A percentile compares a stretch with the other conserved stretches of the same genome.
Evolutionary conservation across 345 rosid genomes (phyloP).

Genomic region (Rhodamnia argentea): DNA sequence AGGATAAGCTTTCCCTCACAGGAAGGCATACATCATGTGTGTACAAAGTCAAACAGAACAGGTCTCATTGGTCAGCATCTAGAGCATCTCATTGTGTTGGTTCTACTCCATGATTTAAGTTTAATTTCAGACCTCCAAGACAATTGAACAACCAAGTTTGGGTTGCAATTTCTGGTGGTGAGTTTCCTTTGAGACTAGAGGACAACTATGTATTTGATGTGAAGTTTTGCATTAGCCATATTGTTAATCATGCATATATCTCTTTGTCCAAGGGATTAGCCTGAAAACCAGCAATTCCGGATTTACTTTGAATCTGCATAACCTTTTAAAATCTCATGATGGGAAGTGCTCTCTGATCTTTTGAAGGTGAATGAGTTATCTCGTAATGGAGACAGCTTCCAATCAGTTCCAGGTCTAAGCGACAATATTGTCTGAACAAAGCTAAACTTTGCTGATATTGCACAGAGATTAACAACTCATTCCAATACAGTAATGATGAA

Average conservation of each 20-base stretch:
- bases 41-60: not conserved
- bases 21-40: not conserved
- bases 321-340: not conserved
- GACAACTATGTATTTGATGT: not conserved
- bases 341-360: fast-evolving
- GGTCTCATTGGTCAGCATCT: not conserved
- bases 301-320: not conserved
- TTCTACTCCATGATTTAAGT: not conserved
- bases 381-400: not conserved
- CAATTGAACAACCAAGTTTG: not conserved
- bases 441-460: not conserved
- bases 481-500: not conserved
- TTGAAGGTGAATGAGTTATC: not conserved
- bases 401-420: not conserved
- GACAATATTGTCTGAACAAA: not conserved
- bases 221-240: not conserved
- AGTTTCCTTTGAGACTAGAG: too few species aligned
- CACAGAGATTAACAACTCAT: not conserved
- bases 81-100: not conserved
- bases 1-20: not conserved
- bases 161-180: too few species aligned
- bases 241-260: fast-evolving
- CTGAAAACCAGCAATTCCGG: not conserved
- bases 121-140: not conserved
- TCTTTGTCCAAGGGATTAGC: not conserved